Evolutionary conservation across 2,329 filamentous ascomycete species (phyloP).

Genomic region (Acrocalymma vagum): DNA sequence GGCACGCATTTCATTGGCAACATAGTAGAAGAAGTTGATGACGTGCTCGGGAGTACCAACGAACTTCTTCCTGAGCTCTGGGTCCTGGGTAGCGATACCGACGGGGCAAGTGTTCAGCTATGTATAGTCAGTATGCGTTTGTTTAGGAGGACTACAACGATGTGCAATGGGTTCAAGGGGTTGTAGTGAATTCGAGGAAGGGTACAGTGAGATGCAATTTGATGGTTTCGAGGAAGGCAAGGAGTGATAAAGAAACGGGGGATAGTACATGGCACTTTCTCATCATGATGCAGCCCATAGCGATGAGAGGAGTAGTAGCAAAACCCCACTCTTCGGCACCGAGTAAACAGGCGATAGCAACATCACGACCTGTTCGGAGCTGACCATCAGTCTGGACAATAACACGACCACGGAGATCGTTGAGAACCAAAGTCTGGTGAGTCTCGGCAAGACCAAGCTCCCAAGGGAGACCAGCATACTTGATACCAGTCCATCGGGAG

Average conservation of each 20-base stretch:
- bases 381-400: conserved; percentile 97
- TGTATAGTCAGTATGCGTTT: conserved; percentile 33
- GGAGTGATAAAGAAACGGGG: conserved; percentile 1
- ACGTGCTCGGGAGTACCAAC: conserved; percentile 92
- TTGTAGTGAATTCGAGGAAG: too few species aligned
- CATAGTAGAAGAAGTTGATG: conserved; percentile 99
- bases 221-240: too few species aligned
- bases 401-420: conserved; percentile 93
- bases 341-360: conserved; percentile 92
- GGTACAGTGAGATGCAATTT: conserved; percentile 33
- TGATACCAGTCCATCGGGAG: conserved; percentile 98
- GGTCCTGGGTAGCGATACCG: conserved; percentile 94
- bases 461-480: conserved; percentile 96
- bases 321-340: conserved; percentile 99
- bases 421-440: conserved; percentile 93
- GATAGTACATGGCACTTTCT: conserved; percentile 66
- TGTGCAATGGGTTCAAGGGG: background rate
- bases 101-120: conserved; percentile 80
- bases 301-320: conserved; percentile 91
- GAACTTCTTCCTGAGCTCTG: conserved; percentile 94
- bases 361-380: conserved; percentile 88
- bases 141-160: background rate
- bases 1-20: conserved; percentile 92
- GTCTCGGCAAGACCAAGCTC: conserved; percentile 96
- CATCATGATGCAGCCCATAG: conserved; percentile 98